A percentile compares a stretch with the other conserved stretches of the same genome.
These are phyloP conservation scores for Athelia sp. DNA, from an alignment of 1,284 basidiomycete species.

Conservation along the genomic window DNA sequence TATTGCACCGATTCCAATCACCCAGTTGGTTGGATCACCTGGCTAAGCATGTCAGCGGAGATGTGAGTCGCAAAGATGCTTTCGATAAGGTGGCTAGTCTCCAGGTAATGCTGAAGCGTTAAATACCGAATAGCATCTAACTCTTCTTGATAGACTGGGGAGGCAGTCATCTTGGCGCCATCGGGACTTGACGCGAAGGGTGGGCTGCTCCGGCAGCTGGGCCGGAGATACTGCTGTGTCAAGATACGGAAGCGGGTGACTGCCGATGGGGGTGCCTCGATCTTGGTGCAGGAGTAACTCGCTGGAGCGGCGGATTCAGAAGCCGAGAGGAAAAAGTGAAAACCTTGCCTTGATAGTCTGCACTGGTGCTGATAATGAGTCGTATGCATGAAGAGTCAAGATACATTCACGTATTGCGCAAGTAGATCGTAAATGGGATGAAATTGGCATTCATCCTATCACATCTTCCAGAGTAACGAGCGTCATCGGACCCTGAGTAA, in stretches of 20 bases:
- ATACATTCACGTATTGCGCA: too few species aligned
- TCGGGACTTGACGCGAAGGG: neutral
- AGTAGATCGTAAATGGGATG: too few species aligned
- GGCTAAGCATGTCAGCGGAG: slow-evolving; percentile 58
- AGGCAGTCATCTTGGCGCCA: neutral
- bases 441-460: too few species aligned
- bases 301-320: too few species aligned
- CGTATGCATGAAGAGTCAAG: too few species aligned
- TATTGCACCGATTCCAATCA: slow-evolving; percentile 70
- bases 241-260: slow-evolving; percentile 59
- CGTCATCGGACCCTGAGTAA: too few species aligned
- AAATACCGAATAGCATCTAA: neutral
- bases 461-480: too few species aligned
- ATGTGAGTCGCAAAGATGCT: slow-evolving; percentile 48
- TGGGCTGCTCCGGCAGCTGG: slow-evolving; percentile 27
- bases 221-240: slow-evolving; percentile 50
- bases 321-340: too few species aligned
- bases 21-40: slow-evolving; percentile 71
- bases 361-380: too few species aligned
- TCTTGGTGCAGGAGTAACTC: slow-evolving; percentile 36
- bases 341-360: too few species aligned
- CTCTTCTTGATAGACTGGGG: neutral
- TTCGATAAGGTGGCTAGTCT: slow-evolving; percentile 64
- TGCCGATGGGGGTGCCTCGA: slow-evolving; percentile 56
- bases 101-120: slow-evolving; percentile 37